Base-by-base conservation (phyloP, 768 basidiomycete genomes). In the Auriscalpium vulgare region DNA sequence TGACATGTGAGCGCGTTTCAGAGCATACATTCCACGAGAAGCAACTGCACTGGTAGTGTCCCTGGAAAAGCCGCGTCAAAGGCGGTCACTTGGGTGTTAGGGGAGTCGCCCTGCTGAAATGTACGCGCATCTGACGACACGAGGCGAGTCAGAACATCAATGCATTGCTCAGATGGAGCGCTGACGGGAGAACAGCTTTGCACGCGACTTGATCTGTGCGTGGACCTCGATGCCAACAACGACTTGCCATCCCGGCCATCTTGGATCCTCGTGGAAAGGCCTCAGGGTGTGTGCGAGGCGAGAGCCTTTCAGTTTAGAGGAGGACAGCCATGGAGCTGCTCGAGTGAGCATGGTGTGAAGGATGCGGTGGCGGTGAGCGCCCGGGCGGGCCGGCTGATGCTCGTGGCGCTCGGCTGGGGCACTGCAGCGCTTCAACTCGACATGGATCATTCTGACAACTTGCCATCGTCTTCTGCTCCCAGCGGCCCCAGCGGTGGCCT, bases 201-300 rank as follows among this genome's bases (percentile, higher is more conserved):
- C 72, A 55, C 85, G 81, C 2, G 92, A 86, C 69, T 88, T 90
- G 66, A 99, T 82, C 68, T 98, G 95, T 0, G 93, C 91, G 66
- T 98, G 97, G 6, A 95, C 90, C 66, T 99, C 97, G 48, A 99
- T 85, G 14, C 97, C 97, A 36, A 98, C 83, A 43, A 95, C 75
- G 17, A 97, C 85, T 60, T 87, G 79, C 91, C 91, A 98, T 19
- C 85, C 92, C 14, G 85, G 87, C 89, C 89, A 90, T 50, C 86
- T 56, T 8, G 56, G 35, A 47, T 70, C 72, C 13, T 58, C 29
- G 21, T 51, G 36, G 19, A 14, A 50, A 17, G 29, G 64, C 56
- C 46, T 56, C 23, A 38, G 7, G 45, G 52, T 53, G 11, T 54
- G 50, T 10, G 47, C 23, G 14, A 55, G 53, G 38, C 49, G 49